Conservation (phyloP, 2,329 filamentous ascomycete species). For the Clonostachys chloroleuca region DNA sequence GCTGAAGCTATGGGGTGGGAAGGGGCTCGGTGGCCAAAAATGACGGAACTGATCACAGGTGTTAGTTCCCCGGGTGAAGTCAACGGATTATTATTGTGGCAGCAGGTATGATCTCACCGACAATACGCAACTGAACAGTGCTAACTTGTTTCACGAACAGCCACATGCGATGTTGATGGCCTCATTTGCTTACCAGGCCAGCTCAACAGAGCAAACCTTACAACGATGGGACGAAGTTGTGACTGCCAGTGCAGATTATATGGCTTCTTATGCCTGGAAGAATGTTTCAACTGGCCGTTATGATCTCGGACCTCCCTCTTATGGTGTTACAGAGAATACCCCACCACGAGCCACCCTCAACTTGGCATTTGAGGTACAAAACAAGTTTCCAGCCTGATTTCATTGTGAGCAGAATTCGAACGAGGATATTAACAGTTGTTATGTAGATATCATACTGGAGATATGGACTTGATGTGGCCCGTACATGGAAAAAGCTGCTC, state of each 20-base stretch:
- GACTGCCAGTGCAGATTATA: slow-evolving; percentile 49
- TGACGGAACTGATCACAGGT: slow-evolving; percentile 17
- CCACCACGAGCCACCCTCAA: slow-evolving; percentile 51
- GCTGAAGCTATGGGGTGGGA: slow-evolving; percentile 28
- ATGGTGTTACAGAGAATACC: slow-evolving; percentile 51
- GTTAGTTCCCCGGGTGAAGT: slow-evolving; percentile 44
- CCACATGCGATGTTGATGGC: slow-evolving; percentile 58
- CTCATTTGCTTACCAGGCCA: slow-evolving; percentile 31
- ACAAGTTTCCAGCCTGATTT: no score
- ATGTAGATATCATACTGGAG: slow-evolving; percentile 49
- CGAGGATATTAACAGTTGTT: no score
- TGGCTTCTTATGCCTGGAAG: slow-evolving; percentile 52
- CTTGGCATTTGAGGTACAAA: slow-evolving; percentile 45
- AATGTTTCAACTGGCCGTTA: slow-evolving; percentile 46
- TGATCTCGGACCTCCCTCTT: slow-evolving; percentile 40
- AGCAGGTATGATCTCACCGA: slow-evolving; percentile 27
- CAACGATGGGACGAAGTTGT: slow-evolving; percentile 48
- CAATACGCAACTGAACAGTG: no score
- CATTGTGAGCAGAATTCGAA: no score
- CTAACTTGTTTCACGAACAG: not conserved
- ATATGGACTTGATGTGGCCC: slow-evolving; percentile 52
- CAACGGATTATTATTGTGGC: slow-evolving; percentile 58
- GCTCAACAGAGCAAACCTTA: slow-evolving; percentile 28
- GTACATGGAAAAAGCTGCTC: slow-evolving; percentile 45
- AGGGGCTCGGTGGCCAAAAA: slow-evolving; percentile 36